Base-by-base conservation (phyloP, 495 filamentous ascomycete species). In the Penicillium subrubescens region DNA sequence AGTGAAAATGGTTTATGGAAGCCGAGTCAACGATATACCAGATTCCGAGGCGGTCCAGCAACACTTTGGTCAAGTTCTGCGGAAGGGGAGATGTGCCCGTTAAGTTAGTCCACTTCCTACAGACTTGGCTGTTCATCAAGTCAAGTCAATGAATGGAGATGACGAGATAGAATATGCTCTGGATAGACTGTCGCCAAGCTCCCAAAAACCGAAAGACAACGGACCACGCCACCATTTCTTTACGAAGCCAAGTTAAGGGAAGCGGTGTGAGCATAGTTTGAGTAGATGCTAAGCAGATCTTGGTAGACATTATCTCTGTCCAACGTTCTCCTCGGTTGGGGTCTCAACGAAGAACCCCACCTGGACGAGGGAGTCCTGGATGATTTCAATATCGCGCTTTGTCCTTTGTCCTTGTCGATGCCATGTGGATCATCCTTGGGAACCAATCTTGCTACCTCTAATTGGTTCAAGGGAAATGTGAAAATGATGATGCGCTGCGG, bases 381-480 rank as follows among this genome's bases (percentile, higher is more conserved):
- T 4, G 10, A 11, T 21, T 23, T 25, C 21, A 7, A 48, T 48
- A 12, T 23, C 8, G 21, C 44, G 21, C 21, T 0, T 23, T 11
- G 43, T 23, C 43, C 48, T 31, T 31, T 17, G 25, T n/a, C 52
- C 58, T 31, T 66, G 63, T 57, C 29, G 37, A 29, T 54, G 62
- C 62, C 62, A 64, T 64, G 62, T 64, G 62, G 62, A 37, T 25
- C 14, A 31, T n/a, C 8, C 19, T 44, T 8, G 52, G 27, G 29
- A 44, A 33, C 21, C 37, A 59, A 35, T 27, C n/a, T 56, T 6
- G 51, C 19, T 21, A 27, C 41, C 44, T 21, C 34, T 37, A 52
- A 46, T 31, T n/a, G 25, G 60, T 60, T 56, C 35, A 58, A 62
- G 60, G 55, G 66, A 65, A 53, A 66, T 59, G 53, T 54, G 14